A percentile compares a stretch with the other conserved stretches of the same genome.
Conservation (phyloP, 2,329 filamentous ascomycete genomes). For the Boeremia lycopersici region DNA sequence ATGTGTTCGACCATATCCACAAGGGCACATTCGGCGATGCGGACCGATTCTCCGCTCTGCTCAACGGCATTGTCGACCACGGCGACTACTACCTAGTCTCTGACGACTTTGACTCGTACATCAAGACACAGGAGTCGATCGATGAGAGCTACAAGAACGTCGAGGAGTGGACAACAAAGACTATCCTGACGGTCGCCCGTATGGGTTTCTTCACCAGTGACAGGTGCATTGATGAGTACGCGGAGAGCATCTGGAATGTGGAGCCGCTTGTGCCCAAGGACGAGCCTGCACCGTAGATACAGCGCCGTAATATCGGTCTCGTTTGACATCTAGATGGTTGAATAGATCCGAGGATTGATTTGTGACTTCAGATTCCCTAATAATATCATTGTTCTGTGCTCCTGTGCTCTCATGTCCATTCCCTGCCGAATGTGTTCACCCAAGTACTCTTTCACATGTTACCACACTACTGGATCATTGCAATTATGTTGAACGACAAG, state of each 20-base stretch:
- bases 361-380: background rate
- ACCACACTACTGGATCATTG: background rate
- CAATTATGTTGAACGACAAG: too few species aligned
- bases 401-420: background rate
- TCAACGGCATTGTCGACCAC: constrained; percentile 85
- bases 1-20: constrained; percentile 85
- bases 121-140: constrained; percentile 87
- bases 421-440: too few species aligned
- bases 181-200: constrained; percentile 82
- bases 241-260: constrained; percentile 95
- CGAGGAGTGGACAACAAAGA: constrained; percentile 90
- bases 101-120: constrained; percentile 95
- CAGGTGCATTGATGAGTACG: constrained; percentile 95
- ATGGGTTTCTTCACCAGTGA: constrained; percentile 99
- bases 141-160: constrained; percentile 92
- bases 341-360: constrained; percentile 1
- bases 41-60: constrained; percentile 78
- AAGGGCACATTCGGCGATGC: constrained; percentile 80
- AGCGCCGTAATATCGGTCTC: background rate
- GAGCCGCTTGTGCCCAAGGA: constrained; percentile 70
- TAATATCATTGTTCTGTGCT: background rate
- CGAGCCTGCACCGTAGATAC: constrained; percentile 25
- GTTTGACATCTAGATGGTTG: constrained; percentile 2
- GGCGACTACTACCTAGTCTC: constrained; percentile 98
- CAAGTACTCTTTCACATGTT: too few species aligned